Evolutionary conservation across 805 yeast genomes (phyloP).

Genomic region (Teunomyces funiuensis): DNA sequence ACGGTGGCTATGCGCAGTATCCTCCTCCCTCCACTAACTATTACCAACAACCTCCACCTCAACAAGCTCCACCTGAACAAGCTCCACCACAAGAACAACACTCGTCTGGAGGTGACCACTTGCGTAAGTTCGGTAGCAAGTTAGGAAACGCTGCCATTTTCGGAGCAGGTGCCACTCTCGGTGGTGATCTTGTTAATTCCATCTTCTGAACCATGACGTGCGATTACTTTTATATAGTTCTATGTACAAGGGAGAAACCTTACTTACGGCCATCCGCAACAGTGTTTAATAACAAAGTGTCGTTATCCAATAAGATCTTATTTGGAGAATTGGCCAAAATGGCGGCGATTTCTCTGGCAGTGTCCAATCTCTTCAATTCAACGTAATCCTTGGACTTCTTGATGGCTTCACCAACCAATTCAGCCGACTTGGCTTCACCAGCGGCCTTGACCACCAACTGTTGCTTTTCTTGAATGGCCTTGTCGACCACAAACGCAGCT

Average conservation of each 20-base stretch:
- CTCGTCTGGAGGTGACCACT: constrained; percentile 28
- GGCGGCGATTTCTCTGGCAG: constrained; percentile 92
- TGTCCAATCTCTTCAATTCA: constrained; percentile 93
- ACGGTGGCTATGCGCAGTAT: constrained; percentile 42
- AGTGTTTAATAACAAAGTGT: constrained; percentile 87
- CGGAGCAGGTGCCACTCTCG: constrained; percentile 96
- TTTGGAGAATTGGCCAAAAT: constrained; percentile 87
- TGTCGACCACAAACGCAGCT: constrained; percentile 95
- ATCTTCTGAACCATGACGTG: constrained; percentile 45
- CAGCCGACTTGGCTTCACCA: constrained; percentile 98
- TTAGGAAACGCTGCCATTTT: constrained; percentile 91
- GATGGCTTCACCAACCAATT: constrained; percentile 97
- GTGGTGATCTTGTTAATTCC: constrained; percentile 75
- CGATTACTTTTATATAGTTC: constrained; percentile 4
- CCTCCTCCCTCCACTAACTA: constrained; percentile 53
- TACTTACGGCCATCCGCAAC: constrained; percentile 70
- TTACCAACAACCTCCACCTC: constrained; percentile 36
- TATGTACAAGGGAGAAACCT: constrained; percentile 7
- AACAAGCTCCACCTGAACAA: constrained; percentile 17
- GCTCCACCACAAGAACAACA: constrained; percentile 22
- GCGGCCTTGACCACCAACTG: constrained; percentile 95
- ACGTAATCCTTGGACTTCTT: constrained; percentile 95
- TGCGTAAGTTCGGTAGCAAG: constrained; percentile 72
- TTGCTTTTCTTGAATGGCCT: constrained; percentile 96
- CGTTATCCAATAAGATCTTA: constrained; percentile 87